Conservation (phyloP, 2,329 filamentous ascomycete species). For the Stagonosporopsis vannaccii region DNA sequence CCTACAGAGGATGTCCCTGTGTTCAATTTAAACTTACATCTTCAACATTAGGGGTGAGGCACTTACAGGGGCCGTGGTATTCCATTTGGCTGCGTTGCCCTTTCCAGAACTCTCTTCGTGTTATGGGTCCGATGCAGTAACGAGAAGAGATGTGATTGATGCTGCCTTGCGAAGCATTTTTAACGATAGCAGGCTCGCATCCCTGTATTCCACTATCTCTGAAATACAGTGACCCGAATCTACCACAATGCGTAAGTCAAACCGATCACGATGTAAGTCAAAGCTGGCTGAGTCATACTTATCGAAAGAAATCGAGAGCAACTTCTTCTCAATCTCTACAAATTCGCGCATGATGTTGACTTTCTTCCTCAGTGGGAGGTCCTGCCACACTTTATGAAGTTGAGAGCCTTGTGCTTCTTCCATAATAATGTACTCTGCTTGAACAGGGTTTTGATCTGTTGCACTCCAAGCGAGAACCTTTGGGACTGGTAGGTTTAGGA, state of each 20-base stretch:
- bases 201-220: slow-evolving; percentile 32
- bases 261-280: slow-evolving; percentile 24
- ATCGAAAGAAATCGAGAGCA: slow-evolving; percentile 40
- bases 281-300: slow-evolving; percentile 26
- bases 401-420: slow-evolving; percentile 36
- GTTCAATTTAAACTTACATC: slow-evolving; percentile 13
- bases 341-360: slow-evolving; percentile 35
- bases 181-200: slow-evolving; percentile 41
- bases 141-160: slow-evolving; percentile 13
- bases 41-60: not conserved
- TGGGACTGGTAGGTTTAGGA: slow-evolving; percentile 33
- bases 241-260: slow-evolving; percentile 24
- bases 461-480: slow-evolving; percentile 35
- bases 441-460: slow-evolving; percentile 30
- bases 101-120: slow-evolving; percentile 33
- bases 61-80: slow-evolving; percentile 35
- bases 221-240: slow-evolving; percentile 32
- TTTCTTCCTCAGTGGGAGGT: slow-evolving; percentile 29
- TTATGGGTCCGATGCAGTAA: slow-evolving; percentile 35
- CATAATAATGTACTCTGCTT: slow-evolving; percentile 44
- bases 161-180: slow-evolving; percentile 22
- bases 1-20: slow-evolving; percentile 33
- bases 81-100: slow-evolving; percentile 33
- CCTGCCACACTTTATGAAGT: slow-evolving; percentile 33
- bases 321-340: slow-evolving; percentile 37